phyloP scores from a whole-genome alignment of 371 early-diverging fungal genomes.

The Rozella allomycis region DNA sequence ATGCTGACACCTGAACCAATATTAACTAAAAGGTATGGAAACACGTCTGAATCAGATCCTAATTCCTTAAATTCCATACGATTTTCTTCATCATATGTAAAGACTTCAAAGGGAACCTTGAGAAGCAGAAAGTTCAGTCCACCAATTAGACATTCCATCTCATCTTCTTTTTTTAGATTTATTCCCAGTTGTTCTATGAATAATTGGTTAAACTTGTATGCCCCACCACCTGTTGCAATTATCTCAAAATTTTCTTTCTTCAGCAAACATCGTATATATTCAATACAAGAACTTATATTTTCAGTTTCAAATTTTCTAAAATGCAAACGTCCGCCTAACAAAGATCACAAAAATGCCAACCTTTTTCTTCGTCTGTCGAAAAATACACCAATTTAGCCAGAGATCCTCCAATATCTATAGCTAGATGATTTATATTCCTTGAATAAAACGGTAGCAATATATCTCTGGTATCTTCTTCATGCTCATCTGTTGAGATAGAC shows the following conservation, averaged over 20 bases:
- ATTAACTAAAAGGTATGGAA: conserved; percentile 33
- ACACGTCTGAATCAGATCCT: not conserved
- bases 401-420: conserved; percentile 84
- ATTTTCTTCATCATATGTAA: conserved; percentile 48
- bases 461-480: too few relatives aligned
- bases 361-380: conserved; percentile 11
- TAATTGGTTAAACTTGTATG: conserved; percentile 5
- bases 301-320: conserved; percentile 85
- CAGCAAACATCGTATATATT: conserved; percentile 61
- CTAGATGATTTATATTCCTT: too few relatives aligned
- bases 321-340: conserved; percentile 67
- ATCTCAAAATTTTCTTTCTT: too few relatives aligned
- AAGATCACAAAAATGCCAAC: conserved; percentile 20
- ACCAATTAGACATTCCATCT: conserved; percentile 40
- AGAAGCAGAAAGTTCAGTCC: conserved; percentile 76
- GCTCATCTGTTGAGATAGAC: too few relatives aligned
- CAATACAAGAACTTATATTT: conserved; percentile 62
- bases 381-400: conserved; percentile 84
- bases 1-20: conserved; percentile 79
- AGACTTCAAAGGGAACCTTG: conserved; percentile 85
- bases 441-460: too few relatives aligned
- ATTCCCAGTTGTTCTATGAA: conserved; percentile 42
- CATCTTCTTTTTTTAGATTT: conserved; percentile 50
- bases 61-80: conserved; percentile 10
- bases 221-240: conserved; percentile 3